Evolutionary conservation across 257 asterid genomes (phyloP).

Genomic region (Primulina huaijiensis): DNA sequence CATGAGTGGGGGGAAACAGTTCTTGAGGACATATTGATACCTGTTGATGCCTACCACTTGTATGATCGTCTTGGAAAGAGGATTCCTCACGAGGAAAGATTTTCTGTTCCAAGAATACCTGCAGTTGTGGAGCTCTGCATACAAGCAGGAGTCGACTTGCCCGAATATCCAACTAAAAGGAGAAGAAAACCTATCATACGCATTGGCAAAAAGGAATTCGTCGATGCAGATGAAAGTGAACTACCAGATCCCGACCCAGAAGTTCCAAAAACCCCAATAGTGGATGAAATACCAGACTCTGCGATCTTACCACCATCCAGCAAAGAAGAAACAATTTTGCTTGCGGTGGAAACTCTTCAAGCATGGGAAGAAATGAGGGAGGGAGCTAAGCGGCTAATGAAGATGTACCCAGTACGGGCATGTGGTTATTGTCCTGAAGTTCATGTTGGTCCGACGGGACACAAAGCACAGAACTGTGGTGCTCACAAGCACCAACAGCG

Average conservation of each 20-base stretch:
- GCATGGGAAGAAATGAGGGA: slow-evolving; percentile 88
- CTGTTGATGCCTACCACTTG: slow-evolving; percentile 74
- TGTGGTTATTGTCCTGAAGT: slow-evolving; percentile 96
- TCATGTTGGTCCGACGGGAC: slow-evolving; percentile 86
- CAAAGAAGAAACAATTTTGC: slow-evolving; percentile 46
- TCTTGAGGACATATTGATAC: slow-evolving; percentile 68
- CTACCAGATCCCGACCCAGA: slow-evolving; percentile 75
- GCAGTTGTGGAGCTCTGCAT: slow-evolving; percentile 92
- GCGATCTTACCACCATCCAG: slow-evolving; percentile 57
- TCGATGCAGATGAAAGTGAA: slow-evolving; percentile 92
- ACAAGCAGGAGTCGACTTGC: slow-evolving; percentile 90
- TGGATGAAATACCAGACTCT: slow-evolving; percentile 47
- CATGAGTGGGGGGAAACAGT: slow-evolving; percentile 82
- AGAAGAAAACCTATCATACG: slow-evolving; percentile 88
- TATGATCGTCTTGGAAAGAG: slow-evolving; percentile 85
- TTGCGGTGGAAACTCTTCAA: slow-evolving; percentile 75
- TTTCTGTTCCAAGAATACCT: slow-evolving; percentile 79
- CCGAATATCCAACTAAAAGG: slow-evolving; percentile 81
- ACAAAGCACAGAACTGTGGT: slow-evolving; percentile 94
- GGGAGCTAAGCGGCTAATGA: slow-evolving; percentile 72
- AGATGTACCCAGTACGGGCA: slow-evolving; percentile 77
- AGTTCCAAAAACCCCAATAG: slow-evolving; percentile 45
- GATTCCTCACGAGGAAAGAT: slow-evolving; percentile 73
- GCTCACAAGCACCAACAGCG: slow-evolving; percentile 98
- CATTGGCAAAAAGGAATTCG: slow-evolving; percentile 72